These are phyloP conservation scores for Megacollybia marginata DNA, from an alignment of 768 basidiomycete genomes.

Conservation along the genomic window DNA sequence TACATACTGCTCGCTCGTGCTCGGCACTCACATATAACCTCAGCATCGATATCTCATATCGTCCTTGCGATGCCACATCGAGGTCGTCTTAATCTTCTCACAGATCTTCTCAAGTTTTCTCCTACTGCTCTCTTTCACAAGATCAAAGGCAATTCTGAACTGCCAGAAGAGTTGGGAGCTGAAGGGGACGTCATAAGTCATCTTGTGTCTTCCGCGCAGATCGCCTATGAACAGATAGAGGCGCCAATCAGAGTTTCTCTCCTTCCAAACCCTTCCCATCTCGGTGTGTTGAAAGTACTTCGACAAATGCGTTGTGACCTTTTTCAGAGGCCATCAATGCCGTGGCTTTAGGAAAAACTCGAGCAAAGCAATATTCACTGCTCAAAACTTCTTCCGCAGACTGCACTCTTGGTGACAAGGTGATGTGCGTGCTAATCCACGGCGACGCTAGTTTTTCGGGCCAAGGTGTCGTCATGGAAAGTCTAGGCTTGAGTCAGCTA, in stretches of 20 bases:
- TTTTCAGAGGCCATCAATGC: conserved; percentile 76
- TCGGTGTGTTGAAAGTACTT: conserved; percentile 35
- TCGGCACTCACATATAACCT: conserved; percentile 9
- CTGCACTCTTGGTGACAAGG: conserved; percentile 56
- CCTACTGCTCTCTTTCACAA: conserved; percentile 77
- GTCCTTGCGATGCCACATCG: conserved; percentile 85
- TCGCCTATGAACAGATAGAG: conserved; percentile 45
- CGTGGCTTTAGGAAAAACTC: conserved; percentile 82
- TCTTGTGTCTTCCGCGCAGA: conserved; percentile 60
- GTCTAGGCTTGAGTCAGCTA: conserved; percentile 74
- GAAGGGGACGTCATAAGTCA: conserved; percentile 89
- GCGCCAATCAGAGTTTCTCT: conserved; percentile 64
- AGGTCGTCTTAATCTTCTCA: conserved; percentile 80
- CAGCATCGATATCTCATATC: conserved; percentile 62
- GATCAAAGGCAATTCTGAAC: conserved; percentile 72
- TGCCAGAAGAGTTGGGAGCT: conserved; percentile 56
- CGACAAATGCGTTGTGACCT: conserved; percentile 6
- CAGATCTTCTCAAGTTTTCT: conserved; percentile 63
- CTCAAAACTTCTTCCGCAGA: conserved; percentile 55
- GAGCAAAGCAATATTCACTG: conserved; percentile 83
- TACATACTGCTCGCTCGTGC: not conserved
- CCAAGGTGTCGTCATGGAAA: conserved; percentile 87
- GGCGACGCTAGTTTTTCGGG: conserved; percentile 86
- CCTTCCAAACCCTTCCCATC: conserved; percentile 74
- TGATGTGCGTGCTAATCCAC: conserved; percentile 85